These are phyloP conservation scores for Amanita subjunquillea DNA, from an alignment of 768 basidiomycete genomes.

Conservation along the genomic window DNA sequence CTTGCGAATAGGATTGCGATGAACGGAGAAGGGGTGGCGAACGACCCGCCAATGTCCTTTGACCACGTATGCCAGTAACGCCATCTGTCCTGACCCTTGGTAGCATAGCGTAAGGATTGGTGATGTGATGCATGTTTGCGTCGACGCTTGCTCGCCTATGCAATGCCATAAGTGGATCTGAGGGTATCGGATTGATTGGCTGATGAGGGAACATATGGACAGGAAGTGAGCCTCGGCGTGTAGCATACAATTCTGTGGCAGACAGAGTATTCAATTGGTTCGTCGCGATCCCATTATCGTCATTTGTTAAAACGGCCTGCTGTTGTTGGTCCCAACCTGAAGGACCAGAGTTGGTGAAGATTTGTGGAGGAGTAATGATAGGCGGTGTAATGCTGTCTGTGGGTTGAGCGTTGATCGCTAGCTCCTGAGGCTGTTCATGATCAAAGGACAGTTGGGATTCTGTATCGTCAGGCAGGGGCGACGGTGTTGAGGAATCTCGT, in stretches of 20 bases:
- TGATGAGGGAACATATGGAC: slow-evolving; percentile 25
- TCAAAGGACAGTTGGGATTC: not conserved
- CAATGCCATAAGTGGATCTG: slow-evolving; percentile 31
- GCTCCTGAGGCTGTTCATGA: slow-evolving; percentile 3
- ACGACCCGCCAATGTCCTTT: slow-evolving; percentile 22
- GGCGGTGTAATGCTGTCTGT: slow-evolving; percentile 7
- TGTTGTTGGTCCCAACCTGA: slow-evolving; percentile 13
- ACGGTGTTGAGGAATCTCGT: not conserved
- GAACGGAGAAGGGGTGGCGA: slow-evolving; percentile 19
- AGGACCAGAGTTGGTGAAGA: slow-evolving; percentile 23
- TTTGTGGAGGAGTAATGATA: slow-evolving; percentile 25
- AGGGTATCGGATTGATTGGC: slow-evolving; percentile 17
- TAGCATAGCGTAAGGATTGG: slow-evolving; percentile 37
- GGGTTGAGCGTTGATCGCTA: not conserved
- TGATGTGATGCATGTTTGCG: slow-evolving; percentile 35
- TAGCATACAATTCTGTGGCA: slow-evolving; percentile 19
- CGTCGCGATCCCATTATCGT: not conserved
- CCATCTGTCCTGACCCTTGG: slow-evolving; percentile 44
- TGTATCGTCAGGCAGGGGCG: slow-evolving; percentile 9
- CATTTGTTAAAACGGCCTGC: not conserved
- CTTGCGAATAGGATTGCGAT: slow-evolving; percentile 19
- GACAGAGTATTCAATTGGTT: slow-evolving; percentile 1
- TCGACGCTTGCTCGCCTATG: slow-evolving; percentile 35
- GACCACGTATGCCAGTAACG: slow-evolving; percentile 26
- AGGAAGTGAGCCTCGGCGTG: slow-evolving; percentile 50